Evolutionary conservation across 1,284 basidiomycete species (phyloP).

Genomic region (Polyporus tsugae): DNA sequence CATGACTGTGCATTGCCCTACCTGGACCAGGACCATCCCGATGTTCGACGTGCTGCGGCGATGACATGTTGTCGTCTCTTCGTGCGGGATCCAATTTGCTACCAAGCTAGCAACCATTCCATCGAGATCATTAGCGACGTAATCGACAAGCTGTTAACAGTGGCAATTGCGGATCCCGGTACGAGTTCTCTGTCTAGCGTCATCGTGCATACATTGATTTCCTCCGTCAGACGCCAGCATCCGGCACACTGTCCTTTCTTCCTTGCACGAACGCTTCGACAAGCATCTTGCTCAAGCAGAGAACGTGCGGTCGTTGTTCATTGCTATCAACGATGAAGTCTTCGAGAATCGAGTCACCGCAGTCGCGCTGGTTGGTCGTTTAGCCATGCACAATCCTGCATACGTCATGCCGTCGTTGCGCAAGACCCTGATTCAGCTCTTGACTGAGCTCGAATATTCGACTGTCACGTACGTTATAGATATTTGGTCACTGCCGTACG

Average conservation of each 20-base stretch:
- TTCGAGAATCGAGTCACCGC: conserved; percentile 95
- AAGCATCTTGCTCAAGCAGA: conserved; percentile 99
- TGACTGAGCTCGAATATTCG: conserved; percentile 98
- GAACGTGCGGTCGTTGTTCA: conserved; percentile 96
- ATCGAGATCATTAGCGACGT: conserved; percentile 99
- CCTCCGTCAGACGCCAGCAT: conserved; percentile 77
- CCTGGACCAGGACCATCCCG: conserved; percentile 91
- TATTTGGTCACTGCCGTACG: not conserved
- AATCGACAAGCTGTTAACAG: conserved; percentile 94
- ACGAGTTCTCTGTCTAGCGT: conserved; percentile 29
- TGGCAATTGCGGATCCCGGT: conserved; percentile 98
- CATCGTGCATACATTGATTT: conserved; percentile 5
- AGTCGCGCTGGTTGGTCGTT: conserved; percentile 91
- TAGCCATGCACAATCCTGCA: conserved; percentile 96
- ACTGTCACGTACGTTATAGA: conserved; percentile 71
- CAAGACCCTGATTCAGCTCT: conserved; percentile 95
- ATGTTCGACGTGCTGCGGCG: conserved; percentile 92
- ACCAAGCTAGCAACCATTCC: conserved; percentile 95
- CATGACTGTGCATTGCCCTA: conserved; percentile 93
- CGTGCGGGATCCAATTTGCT: conserved; percentile 95
- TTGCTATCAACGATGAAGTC: conserved; percentile 97
- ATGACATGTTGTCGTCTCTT: conserved; percentile 93
- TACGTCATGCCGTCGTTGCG: conserved; percentile 98
- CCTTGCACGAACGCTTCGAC: conserved; percentile 95
- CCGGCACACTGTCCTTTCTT: conserved; percentile 88